Base-by-base conservation (phyloP, 139 green algal genomes). In the Chlorella sorokiniana region DNA sequence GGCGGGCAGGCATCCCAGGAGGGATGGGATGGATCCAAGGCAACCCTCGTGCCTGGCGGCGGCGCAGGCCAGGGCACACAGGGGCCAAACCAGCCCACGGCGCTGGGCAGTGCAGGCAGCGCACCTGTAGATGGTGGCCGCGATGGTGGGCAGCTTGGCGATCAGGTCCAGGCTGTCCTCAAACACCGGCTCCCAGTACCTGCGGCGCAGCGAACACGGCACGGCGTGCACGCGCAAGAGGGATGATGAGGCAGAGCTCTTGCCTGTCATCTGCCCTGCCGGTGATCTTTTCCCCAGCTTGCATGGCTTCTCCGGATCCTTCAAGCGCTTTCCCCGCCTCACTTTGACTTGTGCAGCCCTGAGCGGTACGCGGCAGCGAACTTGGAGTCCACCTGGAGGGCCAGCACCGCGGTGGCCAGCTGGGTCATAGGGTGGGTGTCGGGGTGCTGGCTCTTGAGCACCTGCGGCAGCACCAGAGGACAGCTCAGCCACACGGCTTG, bases 131-230 rank as follows among this genome's bases (percentile, higher is more conserved):
- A 99, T 98, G 64, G 89, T 81, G 20, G 96, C 93, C 0, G 96
- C 96, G 54, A 98, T 77, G 38, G 84, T 86, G 10, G 96, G 96
- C 81, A 99, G 93, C 85, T 95, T 95, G 56, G 96, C 96, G 44
- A 99, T 97, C 9, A 98, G 86, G 88, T 99, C 86, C 72, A 99
- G 83, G 33, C 79, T 87, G 92, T 99, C 96, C 82, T 99, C 96
- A 56, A 92, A 96, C 31, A 93, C 83, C 1, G 84, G 86, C 70
- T 98, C 90, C 96, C 96, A 99, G 31, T 81, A 85, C 74, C 74
- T 80, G 38, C 1, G 38, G 14, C 27, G 23, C 25, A 71, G 35
- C 10, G 61, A 16, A 10, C 25, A 68, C 25, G 61, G 61, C 10
- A 45, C 18, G 16, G 31, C 2, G 64, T 45, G 64, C 22, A n/a